Evolutionary conservation across 495 filamentous ascomycete genomes (phyloP), one percentile per base, ranked within the genome.

Genomic region (Neurospora tetrasperma): DNA sequence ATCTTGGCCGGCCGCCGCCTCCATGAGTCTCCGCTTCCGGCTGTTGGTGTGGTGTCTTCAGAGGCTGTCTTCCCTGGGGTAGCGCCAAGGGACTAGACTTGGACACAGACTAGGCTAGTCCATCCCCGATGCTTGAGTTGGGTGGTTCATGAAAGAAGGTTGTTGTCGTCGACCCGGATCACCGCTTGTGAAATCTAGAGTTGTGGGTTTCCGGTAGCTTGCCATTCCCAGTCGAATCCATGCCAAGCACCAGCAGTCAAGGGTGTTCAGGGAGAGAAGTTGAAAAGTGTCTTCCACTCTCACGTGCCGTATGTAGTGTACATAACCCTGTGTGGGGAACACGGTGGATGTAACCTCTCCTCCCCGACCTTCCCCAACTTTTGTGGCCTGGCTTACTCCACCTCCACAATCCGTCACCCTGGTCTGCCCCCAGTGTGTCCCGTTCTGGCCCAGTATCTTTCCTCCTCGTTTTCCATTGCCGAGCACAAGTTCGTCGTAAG

Each of bases 311-410:
- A 62, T 31, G 12, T 62, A 31, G 35, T 38, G 35, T 38, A 38
- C 35, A 38, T 38, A 35, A 35, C 54, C 18, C 27, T 31, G 27
- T 66, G 54, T 35, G 54, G 54, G 16, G 54, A 62, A 62, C 54
- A 62, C 31, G 54, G 54, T 16, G 54, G 12, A 66, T 66, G 54
- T 66, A 66, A 66, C 54, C 76, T 76, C 75, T 76, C 54, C 76
- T 76, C 75, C 75, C 74, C 76, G 78, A 79, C 41, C 72, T 76
- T 79, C 75, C 78, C 78, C 78, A 76, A 78, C 72, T 76, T 77
- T 73, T 62, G 3, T 11, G 54, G 12, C 23, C 23, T 35, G 54
- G 3, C 27, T 66, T 66, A 66, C 27, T 66, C 54, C 54, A 66
- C 54, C 54, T 62, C 54, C 54, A 27, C 12, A 35, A 62, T 35